These are phyloP conservation scores for Zasmidium cellare DNA, from an alignment of 2,329 filamentous ascomycete species.

Conservation along the genomic window DNA sequence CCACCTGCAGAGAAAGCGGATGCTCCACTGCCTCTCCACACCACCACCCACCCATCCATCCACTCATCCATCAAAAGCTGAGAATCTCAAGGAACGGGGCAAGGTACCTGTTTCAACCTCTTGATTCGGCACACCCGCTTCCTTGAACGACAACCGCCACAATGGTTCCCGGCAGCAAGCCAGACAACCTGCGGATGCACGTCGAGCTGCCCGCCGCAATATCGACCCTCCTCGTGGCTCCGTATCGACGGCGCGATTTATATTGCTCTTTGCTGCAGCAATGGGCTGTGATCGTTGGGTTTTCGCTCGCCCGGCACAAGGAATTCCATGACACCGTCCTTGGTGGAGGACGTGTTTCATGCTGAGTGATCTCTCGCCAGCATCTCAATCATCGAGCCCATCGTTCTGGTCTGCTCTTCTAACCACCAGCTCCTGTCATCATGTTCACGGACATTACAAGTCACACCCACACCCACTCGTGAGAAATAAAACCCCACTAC, in stretches of 20 bases:
- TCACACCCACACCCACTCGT: not conserved
- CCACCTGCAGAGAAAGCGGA: too few relatives aligned
- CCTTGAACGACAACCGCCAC: not conserved
- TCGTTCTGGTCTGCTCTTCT: not conserved
- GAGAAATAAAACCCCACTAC: not conserved
- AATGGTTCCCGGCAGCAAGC: not conserved
- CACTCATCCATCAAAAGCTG: too few relatives aligned
- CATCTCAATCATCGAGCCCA: not conserved
- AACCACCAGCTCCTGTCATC: not conserved
- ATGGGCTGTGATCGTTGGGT: not conserved
- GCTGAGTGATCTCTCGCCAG: not conserved
- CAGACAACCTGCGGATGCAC: not conserved
- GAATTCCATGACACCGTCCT: slow-evolving; percentile 1
- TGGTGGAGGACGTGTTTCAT: slow-evolving; percentile 1
- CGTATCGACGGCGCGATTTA: not conserved
- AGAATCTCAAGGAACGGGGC: not conserved
- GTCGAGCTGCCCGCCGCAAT: not conserved
- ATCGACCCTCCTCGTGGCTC: slow-evolving; percentile 1
- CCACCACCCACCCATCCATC: not conserved
- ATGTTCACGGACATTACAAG: not conserved
- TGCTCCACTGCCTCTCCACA: not conserved
- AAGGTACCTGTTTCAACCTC: not conserved
- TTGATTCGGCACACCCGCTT: not conserved
- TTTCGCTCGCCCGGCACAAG: not conserved
- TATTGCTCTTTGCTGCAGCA: not conserved